Evolutionary conservation across 2,329 filamentous ascomycete genomes (phyloP).

Genomic region (Monosporascus sp.): DNA sequence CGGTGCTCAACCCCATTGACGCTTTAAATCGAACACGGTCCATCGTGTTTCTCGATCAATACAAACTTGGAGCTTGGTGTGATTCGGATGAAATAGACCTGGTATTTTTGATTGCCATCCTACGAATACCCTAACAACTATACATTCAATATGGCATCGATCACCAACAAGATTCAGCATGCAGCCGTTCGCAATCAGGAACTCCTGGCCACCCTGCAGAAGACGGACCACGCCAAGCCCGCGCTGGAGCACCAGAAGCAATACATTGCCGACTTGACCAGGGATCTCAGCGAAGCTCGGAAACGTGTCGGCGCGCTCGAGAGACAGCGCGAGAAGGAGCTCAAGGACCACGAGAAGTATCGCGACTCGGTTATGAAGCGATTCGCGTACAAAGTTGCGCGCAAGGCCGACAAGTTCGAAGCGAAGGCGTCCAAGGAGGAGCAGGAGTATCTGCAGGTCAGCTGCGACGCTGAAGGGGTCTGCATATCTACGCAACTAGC

Average conservation of each 20-base stretch:
- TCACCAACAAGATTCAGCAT: constrained; percentile 32
- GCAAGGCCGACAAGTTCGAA: constrained; percentile 43
- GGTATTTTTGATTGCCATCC: too few species aligned
- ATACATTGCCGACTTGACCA: constrained; percentile 41
- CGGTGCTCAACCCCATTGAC: too few species aligned
- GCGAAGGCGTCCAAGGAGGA: constrained; percentile 49
- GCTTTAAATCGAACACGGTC: too few species aligned
- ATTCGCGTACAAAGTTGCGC: constrained; percentile 45
- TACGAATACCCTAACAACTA: too few species aligned
- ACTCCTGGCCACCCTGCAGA: constrained; percentile 40
- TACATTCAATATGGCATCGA: constrained; percentile 13
- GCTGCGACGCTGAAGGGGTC: neutral
- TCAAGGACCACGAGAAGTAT: constrained; percentile 47
- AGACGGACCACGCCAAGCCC: constrained; percentile 44
- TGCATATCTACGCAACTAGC: too few species aligned
- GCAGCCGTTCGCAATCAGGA: constrained; percentile 36
- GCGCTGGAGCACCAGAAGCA: constrained; percentile 39
- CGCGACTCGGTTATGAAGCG: constrained; percentile 47
- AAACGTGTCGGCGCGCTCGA: constrained; percentile 35
- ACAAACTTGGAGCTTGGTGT: too few species aligned
- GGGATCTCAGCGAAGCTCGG: constrained; percentile 31
- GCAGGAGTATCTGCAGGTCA: constrained; percentile 40
- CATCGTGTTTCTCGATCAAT: too few species aligned
- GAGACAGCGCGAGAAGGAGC: constrained; percentile 38
- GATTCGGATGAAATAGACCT: too few species aligned